These are phyloP conservation scores for Begonia masoniana DNA, from an alignment of 306 rosid species.

Conservation along the genomic window DNA sequence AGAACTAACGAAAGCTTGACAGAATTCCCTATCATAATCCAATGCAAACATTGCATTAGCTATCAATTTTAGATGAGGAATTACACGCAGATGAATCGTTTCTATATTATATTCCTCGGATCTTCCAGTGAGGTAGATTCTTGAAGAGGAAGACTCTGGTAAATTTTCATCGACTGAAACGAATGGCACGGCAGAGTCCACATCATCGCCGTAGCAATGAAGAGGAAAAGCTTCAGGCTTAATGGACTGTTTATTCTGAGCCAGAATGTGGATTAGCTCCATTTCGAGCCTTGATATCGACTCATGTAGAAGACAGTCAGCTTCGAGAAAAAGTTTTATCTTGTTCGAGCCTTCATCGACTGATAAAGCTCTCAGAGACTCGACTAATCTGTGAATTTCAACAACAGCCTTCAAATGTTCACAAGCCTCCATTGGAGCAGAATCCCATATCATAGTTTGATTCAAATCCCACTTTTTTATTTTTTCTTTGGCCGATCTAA, in stretches of 20 bases:
- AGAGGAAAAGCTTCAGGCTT: constrained; percentile 38
- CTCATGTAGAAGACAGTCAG: constrained; percentile 28
- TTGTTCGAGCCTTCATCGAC: constrained; percentile 20
- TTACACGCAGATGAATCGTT: constrained; percentile 28
- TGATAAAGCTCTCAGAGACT: constrained; percentile 20
- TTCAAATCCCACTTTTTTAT: constrained; percentile 30
- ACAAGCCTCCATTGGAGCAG: constrained; percentile 25
- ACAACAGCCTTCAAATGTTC: constrained; percentile 25
- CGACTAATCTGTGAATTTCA: constrained; percentile 29
- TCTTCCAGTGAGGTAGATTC: constrained; percentile 6
- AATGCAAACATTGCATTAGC: constrained; percentile 50
- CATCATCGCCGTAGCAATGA: constrained; percentile 21
- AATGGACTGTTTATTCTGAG: constrained; percentile 31
- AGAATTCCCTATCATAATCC: constrained; percentile 40
- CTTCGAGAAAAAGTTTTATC: constrained; percentile 29
- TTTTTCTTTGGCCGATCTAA: constrained; percentile 26
- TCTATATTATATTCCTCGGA: constrained; percentile 16
- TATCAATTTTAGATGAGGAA: constrained; percentile 38
- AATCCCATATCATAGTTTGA: constrained; percentile 29
- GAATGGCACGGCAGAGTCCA: constrained; percentile 24
- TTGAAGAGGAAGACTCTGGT: constrained; percentile 6
- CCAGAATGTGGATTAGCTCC: constrained; percentile 37
- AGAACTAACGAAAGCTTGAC: constrained; percentile 26
- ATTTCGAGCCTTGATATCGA: constrained; percentile 54
- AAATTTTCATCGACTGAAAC: constrained; percentile 29